These are phyloP conservation scores for Cryptosporidium ryanae DNA, from an alignment of 169 alveolate species.

Conservation along the genomic window DNA sequence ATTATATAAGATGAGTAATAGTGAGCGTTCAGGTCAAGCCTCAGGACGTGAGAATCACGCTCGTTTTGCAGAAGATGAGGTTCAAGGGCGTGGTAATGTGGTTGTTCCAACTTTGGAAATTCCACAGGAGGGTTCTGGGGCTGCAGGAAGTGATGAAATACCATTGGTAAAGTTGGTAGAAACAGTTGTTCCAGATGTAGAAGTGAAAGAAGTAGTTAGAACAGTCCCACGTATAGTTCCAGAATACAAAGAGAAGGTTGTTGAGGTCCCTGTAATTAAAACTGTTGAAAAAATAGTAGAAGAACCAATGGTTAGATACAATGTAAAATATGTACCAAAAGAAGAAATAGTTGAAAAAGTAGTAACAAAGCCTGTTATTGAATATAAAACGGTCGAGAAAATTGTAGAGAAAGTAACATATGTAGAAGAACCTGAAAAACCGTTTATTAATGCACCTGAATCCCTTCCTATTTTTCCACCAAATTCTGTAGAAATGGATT, in stretches of 20 bases:
- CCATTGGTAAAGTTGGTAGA: constrained; percentile 85
- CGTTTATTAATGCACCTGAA: constrained; percentile 67
- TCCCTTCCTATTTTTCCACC: constrained; percentile 73
- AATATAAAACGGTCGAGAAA: constrained; percentile 84
- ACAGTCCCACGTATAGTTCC: constrained; percentile 86
- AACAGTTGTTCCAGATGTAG: constrained; percentile 85
- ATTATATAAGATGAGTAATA: constrained; percentile 66
- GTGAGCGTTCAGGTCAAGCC: constrained; percentile 75
- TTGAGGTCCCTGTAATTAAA: constrained; percentile 86
- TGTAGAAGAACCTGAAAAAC: constrained; percentile 70
- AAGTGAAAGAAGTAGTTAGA: constrained; percentile 82
- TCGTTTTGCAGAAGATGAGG: constrained; percentile 73
- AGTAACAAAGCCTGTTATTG: constrained; percentile 82
- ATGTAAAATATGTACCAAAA: constrained; percentile 84
- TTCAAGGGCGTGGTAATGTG: constrained; percentile 26
- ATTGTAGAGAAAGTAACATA: constrained; percentile 80
- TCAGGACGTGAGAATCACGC: constrained; percentile 75
- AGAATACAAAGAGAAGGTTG: constrained; percentile 85
- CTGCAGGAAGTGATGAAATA: constrained; percentile 75
- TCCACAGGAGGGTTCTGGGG: constrained; percentile 57
- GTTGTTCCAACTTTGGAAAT: constrained; percentile 67
- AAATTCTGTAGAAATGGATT: constrained; percentile 47
- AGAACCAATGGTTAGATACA: constrained; percentile 82
- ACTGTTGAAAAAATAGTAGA: constrained; percentile 85
- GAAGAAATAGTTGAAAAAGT: constrained; percentile 85